These are phyloP conservation scores for Pezicula neosporulosa DNA, from an alignment of 2,329 filamentous ascomycete species.

Conservation along the genomic window DNA sequence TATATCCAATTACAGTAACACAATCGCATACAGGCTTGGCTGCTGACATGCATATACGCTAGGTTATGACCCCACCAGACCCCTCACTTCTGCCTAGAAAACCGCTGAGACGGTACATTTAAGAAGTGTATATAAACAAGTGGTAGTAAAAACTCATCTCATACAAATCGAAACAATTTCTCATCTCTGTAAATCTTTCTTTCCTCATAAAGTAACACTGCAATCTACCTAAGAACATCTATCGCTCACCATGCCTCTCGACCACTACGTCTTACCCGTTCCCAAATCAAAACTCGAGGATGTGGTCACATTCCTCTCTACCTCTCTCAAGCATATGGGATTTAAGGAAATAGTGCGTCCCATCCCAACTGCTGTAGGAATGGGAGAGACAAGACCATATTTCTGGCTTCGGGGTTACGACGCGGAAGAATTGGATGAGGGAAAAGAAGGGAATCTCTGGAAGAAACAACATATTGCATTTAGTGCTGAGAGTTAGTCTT, in stretches of 20 bases:
- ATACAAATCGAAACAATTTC: too few species aligned
- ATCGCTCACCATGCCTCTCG: constrained; percentile 9
- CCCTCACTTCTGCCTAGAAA: too few species aligned
- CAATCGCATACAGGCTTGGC: too few species aligned
- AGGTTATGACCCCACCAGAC: too few species aligned
- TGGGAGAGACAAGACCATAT: constrained; percentile 10
- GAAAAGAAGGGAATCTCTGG: background rate
- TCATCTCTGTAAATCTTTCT: too few species aligned
- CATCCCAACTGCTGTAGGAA: constrained; percentile 8
- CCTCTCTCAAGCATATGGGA: constrained; percentile 7
- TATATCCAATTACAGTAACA: too few species aligned
- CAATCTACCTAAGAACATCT: background rate
- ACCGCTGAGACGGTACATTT: too few species aligned
- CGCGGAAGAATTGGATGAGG: background rate
- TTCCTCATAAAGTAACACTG: too few species aligned
- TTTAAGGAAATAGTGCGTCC: constrained; percentile 12
- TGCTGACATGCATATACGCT: too few species aligned
- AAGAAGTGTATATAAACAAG: too few species aligned
- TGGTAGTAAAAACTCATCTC: too few species aligned
- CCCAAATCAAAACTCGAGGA: constrained; percentile 9
- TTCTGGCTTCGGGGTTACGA: constrained; percentile 9
- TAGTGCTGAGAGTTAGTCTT: constrained; percentile 9
- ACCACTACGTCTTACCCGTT: constrained; percentile 10
- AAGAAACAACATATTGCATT: constrained; percentile 14
- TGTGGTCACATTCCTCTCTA: constrained; percentile 10